Conservation (phyloP, 2,329 filamentous ascomycete genomes). For the Penicillium sumatraense region DNA sequence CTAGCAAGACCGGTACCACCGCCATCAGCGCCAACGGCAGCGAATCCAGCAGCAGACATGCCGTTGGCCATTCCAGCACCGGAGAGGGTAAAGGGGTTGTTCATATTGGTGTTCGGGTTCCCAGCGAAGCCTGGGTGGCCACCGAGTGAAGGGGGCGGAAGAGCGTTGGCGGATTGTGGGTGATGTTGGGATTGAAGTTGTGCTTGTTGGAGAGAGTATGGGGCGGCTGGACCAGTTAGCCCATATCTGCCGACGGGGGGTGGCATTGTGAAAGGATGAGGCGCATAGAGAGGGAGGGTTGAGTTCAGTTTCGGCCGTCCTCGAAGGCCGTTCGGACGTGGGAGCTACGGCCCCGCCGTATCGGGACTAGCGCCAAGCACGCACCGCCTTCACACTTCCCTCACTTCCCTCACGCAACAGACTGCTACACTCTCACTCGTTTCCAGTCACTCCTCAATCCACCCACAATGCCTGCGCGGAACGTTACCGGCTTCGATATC, state of each 20-base stretch:
- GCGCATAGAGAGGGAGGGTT: slow-evolving; percentile 21
- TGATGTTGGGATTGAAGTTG: slow-evolving; percentile 49
- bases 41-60: slow-evolving; percentile 61
- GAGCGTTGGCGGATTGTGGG: slow-evolving; percentile 52
- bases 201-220: slow-evolving; percentile 58
- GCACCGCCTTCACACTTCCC: background rate
- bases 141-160: slow-evolving; percentile 63
- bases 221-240: slow-evolving; percentile 62
- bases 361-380: slow-evolving; percentile 40
- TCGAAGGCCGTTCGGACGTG: background rate
- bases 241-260: slow-evolving; percentile 63
- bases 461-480: slow-evolving; percentile 56
- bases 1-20: slow-evolving; percentile 75
- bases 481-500: slow-evolving; percentile 92
- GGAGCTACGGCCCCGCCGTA: slow-evolving; percentile 23
- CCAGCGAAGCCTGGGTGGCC: slow-evolving; percentile 70
- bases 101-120: slow-evolving; percentile 69
- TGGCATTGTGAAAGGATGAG: slow-evolving; percentile 53
- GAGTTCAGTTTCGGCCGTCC: slow-evolving; percentile 26
- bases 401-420: background rate
- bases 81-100: slow-evolving; percentile 66
- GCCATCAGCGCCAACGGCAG: slow-evolving; percentile 59
- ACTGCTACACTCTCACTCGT: slow-evolving; percentile 6
- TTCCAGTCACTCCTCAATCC: slow-evolving; percentile 14
- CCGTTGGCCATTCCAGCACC: slow-evolving; percentile 58